These are phyloP conservation scores for Colletotrichum sp. DNA, from an alignment of 2,329 filamentous ascomycete species.

Conservation along the genomic window DNA sequence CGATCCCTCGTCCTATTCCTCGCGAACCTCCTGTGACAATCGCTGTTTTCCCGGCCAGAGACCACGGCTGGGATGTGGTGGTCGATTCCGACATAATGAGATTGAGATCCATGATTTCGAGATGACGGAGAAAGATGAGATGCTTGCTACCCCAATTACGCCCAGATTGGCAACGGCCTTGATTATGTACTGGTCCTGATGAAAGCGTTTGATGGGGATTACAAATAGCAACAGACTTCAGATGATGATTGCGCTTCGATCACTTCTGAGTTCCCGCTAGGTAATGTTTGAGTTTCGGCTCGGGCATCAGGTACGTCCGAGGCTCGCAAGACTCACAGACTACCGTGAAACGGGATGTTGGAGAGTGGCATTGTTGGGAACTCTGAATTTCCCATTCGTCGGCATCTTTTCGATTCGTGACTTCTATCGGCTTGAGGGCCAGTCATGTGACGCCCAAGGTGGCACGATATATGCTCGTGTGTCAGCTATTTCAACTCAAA, in stretches of 20 bases:
- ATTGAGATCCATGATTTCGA: background rate
- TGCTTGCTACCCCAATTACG: background rate
- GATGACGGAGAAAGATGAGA: background rate
- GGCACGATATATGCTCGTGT: background rate
- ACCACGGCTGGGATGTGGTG: background rate
- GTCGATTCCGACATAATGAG: background rate
- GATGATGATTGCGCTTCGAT: background rate
- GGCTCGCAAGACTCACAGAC: background rate
- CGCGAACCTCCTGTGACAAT: background rate
- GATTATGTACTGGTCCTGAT: background rate
- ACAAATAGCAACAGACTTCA: background rate
- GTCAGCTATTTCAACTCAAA: accelerated
- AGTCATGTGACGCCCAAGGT: background rate
- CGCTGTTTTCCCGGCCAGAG: background rate
- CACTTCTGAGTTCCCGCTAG: background rate
- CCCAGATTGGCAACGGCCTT: background rate
- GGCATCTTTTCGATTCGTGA: background rate
- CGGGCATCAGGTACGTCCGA: background rate
- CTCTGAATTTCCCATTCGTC: background rate
- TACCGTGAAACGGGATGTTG: background rate
- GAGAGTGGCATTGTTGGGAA: background rate
- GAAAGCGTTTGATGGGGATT: background rate
- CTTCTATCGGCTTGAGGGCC: background rate
- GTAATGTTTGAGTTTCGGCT: background rate
- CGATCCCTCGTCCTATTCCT: background rate